Conservation (phyloP, 2,329 filamentous ascomycete species). For the Coniochaeta hoffmannii region DNA sequence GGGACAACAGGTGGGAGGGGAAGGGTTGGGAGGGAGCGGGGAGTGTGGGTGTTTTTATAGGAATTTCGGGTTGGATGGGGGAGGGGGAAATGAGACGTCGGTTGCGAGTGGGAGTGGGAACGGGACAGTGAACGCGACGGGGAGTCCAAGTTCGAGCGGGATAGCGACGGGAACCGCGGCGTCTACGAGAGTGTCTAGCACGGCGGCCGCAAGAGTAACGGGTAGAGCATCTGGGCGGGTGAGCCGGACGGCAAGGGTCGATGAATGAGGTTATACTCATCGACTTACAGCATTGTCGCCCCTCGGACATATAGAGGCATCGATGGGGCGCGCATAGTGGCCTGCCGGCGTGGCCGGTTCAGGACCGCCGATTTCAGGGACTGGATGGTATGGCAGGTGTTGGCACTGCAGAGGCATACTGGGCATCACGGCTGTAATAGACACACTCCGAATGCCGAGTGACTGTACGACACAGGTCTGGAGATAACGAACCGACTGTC, state of each 20-base stretch:
- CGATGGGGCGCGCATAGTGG: too few relatives aligned
- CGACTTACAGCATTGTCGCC: too few relatives aligned
- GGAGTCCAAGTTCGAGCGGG: too few relatives aligned
- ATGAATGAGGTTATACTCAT: neutral
- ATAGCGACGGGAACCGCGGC: neutral
- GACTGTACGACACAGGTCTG: neutral
- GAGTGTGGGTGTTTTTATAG: conserved; percentile 10
- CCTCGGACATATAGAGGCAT: too few relatives aligned
- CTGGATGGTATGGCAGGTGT: too few relatives aligned
- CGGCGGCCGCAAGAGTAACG: neutral
- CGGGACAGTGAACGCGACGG: neutral
- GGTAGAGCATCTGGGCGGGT: neutral
- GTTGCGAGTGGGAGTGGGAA: neutral
- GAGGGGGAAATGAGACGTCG: too few relatives aligned
- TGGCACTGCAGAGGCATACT: too few relatives aligned
- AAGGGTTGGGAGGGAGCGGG: neutral
- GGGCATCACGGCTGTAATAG: too few relatives aligned
- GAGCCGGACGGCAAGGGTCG: neutral
- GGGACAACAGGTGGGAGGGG: neutral
- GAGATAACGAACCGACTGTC: neutral
- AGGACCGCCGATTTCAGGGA: too few relatives aligned
- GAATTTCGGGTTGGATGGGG: conserved; percentile 7
- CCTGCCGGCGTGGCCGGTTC: too few relatives aligned
- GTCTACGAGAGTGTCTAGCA: neutral
- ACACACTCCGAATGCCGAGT: neutral